Base-by-base conservation (phyloP, 352 stramenopile genomes). In the Pythium dissimile region DNA sequence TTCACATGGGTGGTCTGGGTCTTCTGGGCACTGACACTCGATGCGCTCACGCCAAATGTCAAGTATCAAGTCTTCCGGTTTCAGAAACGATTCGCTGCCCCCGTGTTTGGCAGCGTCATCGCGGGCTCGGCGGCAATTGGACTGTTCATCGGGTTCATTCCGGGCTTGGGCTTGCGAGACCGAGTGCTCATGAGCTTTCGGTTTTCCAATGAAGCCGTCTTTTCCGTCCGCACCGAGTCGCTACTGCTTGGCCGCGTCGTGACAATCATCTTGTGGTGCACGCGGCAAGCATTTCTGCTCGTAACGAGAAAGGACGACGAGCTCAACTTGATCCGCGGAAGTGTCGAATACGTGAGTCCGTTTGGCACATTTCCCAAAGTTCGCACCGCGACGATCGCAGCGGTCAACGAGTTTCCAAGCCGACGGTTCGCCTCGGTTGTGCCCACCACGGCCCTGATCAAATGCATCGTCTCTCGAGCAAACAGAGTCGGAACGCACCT, bases 291-390 rank as follows among this genome's bases (percentile, higher is more conserved):
- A 2, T 60, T 38, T 20, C 23, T 60, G 42, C 32, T 53, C 9
- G 20, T 21, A 2, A 47, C 53, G 21, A 28, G 53, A 27, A 12
- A n/a, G 1, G 53, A 60, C 3, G 53, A 60, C 32, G 53, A 60
- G 24, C 53, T 60, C 23, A 60, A 53, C 43, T 45, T 60, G 32
- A 53, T 60, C 15, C 53, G 32, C 13, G 53, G 53, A 13, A 28
- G 34, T 16, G n/a, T 53, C 3, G 42, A 60, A 15, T 60, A 60
- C 16, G 20, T 38, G 20, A 60, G 28, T 15, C 42, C 43, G 6
- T 55, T 41, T 41, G n/a, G n/a, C n/a, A n/a, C n/a, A n/a, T n/a
- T n/a, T n/a, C n/a, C n/a, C n/a, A n/a, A n/a, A n/a, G n/a, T n/a
- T n/a, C n/a, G n/a, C n/a, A n/a, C n/a, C n/a, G n/a, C n/a, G n/a